Evolutionary conservation across 2,329 filamentous ascomycete species (phyloP), one percentile per base, ranked within the genome.

Genomic region (Colletotrichum sp.): DNA sequence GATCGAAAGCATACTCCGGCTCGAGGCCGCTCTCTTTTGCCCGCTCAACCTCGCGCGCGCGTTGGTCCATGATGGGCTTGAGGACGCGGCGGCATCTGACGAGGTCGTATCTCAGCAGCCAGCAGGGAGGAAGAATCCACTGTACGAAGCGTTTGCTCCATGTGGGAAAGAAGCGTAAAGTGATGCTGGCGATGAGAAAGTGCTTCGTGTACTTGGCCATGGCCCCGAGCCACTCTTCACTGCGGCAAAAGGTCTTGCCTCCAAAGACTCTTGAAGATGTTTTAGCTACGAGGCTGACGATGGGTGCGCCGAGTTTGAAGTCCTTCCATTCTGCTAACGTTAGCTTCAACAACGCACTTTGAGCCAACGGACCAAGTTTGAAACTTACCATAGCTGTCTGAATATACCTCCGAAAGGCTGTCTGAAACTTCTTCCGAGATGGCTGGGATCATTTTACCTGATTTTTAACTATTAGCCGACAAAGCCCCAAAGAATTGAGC

Each of bases 281-380:
- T 52, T 52, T 52, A 1, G 44, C 44, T 21, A 52, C 44, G 1
- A 52, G 44, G n/a, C 44, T 52, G 0, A 52, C 44, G 44, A 52
- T 52, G 10, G 44, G n/a, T 52, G 44, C 44, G 44, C 44, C 44
- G 1, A 52, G 44, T 2, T 52, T 52, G n/a, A 52, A 52, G 44
- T 52, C 44, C 44, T 52, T 52, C 44, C 44, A 52, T 21, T 52
- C 44, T 52, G 44, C 44, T 52, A 1, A 21, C 6, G 9, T 21
- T 21, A 49, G 44, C 0, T 10, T 49, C 39, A 6, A 12, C 39
- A 12, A n/a, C 6, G 3, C 18, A n/a, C 18, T 8, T n/a, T 49
- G 9, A 12, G 5, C 0, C 5, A n/a, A 10, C 9, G 5, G 0
- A 0, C 12, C 5, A 6, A 0, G 3, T 6, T n/a, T n/a, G 2